phyloP scores from a whole-genome alignment of 768 basidiomycete genomes.

The Butyriboletus loyo region DNA sequence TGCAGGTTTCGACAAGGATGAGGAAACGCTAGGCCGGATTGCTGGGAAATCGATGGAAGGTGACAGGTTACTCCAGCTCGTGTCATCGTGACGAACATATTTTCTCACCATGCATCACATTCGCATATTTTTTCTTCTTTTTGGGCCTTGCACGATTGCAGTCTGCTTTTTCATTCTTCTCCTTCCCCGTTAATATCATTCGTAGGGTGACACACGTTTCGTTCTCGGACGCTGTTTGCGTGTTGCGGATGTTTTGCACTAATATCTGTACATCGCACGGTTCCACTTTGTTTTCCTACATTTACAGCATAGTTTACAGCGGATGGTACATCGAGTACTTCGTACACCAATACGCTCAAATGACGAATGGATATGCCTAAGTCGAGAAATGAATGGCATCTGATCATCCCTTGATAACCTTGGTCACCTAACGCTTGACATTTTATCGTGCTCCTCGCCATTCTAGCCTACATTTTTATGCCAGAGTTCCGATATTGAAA shows the following conservation, averaged over 20 bases:
- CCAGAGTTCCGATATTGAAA: too few relatives aligned
- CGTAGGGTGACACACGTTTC: conserved; percentile 11
- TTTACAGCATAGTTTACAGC: conserved; percentile 24
- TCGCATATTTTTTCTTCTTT: conserved; percentile 7
- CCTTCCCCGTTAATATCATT: conserved; percentile 4
- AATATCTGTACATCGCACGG: conserved; percentile 29
- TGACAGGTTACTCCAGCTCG: conserved; percentile 56
- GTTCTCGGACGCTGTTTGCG: conserved; percentile 26
- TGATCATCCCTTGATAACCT: neutral
- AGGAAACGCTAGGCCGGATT: conserved; percentile 53
- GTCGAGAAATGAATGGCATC: too few relatives aligned
- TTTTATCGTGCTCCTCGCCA: too few relatives aligned
- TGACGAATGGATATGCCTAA: conserved; percentile 3
- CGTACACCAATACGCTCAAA: conserved; percentile 22
- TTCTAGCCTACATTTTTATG: too few relatives aligned
- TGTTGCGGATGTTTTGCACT: conserved; percentile 28
- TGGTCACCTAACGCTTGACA: too few relatives aligned
- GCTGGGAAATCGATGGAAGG: conserved; percentile 60
- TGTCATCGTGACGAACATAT: conserved; percentile 39
- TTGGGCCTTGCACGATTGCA: conserved; percentile 15
- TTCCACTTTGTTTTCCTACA: conserved; percentile 14
- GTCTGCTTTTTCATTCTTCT: conserved; percentile 1
- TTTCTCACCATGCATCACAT: conserved; percentile 11
- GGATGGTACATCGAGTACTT: conserved; percentile 21
- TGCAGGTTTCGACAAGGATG: conserved; percentile 55